Percentiles rank a stretch among this genome's conserved stretches.
phyloP scores from a whole-genome alignment of 106 monocot genomes.

The Xerophyta viscosa region DNA sequence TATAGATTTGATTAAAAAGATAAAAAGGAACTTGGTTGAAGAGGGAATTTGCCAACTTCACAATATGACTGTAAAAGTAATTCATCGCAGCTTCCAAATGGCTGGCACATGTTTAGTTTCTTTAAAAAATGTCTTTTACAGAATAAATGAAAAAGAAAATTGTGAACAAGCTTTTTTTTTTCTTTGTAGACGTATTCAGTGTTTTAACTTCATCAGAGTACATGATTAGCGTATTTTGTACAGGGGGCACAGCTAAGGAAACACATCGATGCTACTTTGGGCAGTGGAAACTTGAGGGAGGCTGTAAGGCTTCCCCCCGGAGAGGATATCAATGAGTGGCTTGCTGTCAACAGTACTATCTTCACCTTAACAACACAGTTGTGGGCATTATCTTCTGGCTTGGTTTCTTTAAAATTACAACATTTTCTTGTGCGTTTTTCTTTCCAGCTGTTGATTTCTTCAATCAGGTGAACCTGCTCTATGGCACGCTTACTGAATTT shows the following conservation, averaged over 20 bases:
- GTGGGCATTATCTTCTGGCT: not conserved
- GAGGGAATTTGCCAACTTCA: no score
- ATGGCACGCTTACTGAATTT: slow-evolving; percentile 94
- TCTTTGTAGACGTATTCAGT: no score
- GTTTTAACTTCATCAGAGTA: no score
- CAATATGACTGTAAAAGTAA: no score
- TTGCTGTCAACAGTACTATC: slow-evolving; percentile 91
- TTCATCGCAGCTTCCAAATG: no score
- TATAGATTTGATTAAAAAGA: no score
- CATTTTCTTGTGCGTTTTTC: slow-evolving; percentile 4
- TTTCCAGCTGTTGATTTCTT: slow-evolving; percentile 99
- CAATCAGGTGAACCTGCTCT: slow-evolving; percentile 96
- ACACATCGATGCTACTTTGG: slow-evolving; percentile 95
- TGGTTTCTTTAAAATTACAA: not conserved
- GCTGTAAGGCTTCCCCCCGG: slow-evolving; percentile 96
- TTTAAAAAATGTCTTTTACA: no score
- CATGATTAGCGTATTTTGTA: slow-evolving; percentile 4
- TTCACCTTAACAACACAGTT: slow-evolving; percentile 5
- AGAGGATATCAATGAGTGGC: slow-evolving; percentile 94
- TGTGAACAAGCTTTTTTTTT: no score
- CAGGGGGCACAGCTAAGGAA: slow-evolving; percentile 95
- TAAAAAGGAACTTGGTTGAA: no score
- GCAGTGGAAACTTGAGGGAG: slow-evolving; percentile 97
- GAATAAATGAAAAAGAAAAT: no score
- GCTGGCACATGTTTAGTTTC: no score